Percentiles rank a stretch among this genome's conserved stretches.
Evolutionary conservation across 106 monocot species (phyloP).

Genomic region (Phalaenopsis aphrodite): DNA sequence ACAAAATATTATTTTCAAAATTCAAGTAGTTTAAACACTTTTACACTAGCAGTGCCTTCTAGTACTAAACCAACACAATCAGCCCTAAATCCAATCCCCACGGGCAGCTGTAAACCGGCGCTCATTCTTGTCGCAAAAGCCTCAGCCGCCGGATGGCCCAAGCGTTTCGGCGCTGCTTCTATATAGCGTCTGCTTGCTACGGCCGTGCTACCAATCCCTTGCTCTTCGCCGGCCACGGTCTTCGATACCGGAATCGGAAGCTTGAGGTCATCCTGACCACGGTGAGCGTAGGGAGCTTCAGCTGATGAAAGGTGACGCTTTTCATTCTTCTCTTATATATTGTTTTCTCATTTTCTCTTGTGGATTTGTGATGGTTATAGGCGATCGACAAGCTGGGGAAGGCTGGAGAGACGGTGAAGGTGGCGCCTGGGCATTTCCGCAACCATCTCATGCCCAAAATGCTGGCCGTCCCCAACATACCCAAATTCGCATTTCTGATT

Average conservation of each 20-base stretch:
- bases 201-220: constrained; percentile 47
- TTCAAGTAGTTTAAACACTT: too few species aligned
- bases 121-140: neutral
- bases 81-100: neutral
- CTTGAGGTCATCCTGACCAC: constrained; percentile 94
- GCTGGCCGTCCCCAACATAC: constrained; percentile 84
- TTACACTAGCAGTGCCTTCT: too few species aligned
- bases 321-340: neutral
- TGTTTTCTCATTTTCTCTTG: neutral
- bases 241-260: constrained; percentile 78
- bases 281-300: constrained; percentile 20
- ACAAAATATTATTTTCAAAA: too few species aligned
- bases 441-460: constrained; percentile 96
- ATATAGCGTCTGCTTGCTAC: neutral
- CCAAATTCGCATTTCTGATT: constrained; percentile 60
- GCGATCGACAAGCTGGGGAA: constrained; percentile 74
- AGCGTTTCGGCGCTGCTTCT: constrained; percentile 1
- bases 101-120: neutral
- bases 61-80: neutral
- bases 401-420: constrained; percentile 84
- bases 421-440: constrained; percentile 88
- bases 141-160: constrained; percentile 2
- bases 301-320: neutral
- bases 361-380: constrained; percentile 21
- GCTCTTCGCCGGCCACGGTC: constrained; percentile 57